Conservation (phyloP, 2,329 filamentous ascomycete genomes). For the Alternaria sp. region DNA sequence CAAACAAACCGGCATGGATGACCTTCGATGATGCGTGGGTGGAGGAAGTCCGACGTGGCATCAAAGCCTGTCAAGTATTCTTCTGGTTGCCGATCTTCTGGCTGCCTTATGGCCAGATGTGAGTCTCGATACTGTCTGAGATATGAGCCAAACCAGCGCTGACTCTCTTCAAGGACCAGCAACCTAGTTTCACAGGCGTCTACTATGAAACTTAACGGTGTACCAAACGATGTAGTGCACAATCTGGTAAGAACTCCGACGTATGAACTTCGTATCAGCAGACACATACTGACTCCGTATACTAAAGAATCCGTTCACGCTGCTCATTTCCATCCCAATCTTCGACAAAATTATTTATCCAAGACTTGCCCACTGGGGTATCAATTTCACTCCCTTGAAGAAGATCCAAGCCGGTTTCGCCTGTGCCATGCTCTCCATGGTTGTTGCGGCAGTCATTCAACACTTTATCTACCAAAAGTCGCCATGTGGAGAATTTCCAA, state of each 20-base stretch:
- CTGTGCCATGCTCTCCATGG: conserved; percentile 69
- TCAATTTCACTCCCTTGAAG: conserved; percentile 77
- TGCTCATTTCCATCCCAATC: conserved; percentile 76
- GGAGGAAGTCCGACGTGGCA: conserved; percentile 56
- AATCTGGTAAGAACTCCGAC: conserved; percentile 62
- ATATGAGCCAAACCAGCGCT: background rate
- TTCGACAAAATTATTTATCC: conserved; percentile 74
- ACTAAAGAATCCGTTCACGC: conserved; percentile 70
- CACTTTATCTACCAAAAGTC: conserved; percentile 63
- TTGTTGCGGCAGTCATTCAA: conserved; percentile 65
- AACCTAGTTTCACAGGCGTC: conserved; percentile 65
- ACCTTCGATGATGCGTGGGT: conserved; percentile 84
- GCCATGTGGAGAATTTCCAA: conserved; percentile 50
- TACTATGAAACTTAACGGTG: conserved; percentile 63
- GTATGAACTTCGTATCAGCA: background rate
- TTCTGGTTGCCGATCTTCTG: conserved; percentile 59
- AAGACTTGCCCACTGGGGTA: conserved; percentile 66
- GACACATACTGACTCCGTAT: background rate
- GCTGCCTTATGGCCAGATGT: conserved; percentile 69
- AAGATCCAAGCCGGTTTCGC: conserved; percentile 75
- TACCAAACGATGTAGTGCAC: conserved; percentile 80
- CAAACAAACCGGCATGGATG: conserved; percentile 73
- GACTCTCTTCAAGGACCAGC: conserved; percentile 58
- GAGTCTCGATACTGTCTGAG: background rate
- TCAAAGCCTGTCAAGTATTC: conserved; percentile 44